Evolutionary conservation across 805 yeast species (phyloP).

Genomic region (Brettanomyces anomalus): DNA sequence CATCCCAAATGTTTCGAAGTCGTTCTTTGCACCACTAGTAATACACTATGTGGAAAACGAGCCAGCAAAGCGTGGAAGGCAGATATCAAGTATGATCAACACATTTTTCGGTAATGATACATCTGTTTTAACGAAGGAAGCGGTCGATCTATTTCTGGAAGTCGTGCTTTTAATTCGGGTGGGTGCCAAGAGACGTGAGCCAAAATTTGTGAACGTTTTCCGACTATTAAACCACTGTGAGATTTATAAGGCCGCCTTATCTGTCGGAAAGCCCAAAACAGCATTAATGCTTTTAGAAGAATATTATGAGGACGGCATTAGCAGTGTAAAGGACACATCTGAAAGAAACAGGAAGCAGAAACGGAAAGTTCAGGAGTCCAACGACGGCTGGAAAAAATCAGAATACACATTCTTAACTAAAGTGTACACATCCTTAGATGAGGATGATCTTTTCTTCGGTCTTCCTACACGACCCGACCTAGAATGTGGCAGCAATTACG

Average conservation of each 20-base stretch:
- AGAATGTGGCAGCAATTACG: constrained; percentile 37
- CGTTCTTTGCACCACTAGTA: constrained; percentile 22
- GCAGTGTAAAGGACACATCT: no score
- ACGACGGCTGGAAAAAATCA: neutral
- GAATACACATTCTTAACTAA: constrained; percentile 13
- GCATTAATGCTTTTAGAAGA: constrained; percentile 44
- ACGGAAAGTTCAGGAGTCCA: no score
- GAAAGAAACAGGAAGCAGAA: no score
- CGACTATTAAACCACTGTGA: constrained; percentile 20
- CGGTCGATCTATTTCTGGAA: constrained; percentile 20
- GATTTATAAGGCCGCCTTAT: constrained; percentile 26
- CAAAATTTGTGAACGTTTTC: constrained; percentile 24
- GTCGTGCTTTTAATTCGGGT: constrained; percentile 29
- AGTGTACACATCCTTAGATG: constrained; percentile 48
- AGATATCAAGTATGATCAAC: constrained; percentile 13
- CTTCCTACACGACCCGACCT: constrained; percentile 51
- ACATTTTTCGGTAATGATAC: constrained; percentile 15
- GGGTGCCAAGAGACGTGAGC: constrained; percentile 26
- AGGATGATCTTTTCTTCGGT: constrained; percentile 57
- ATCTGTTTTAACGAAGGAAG: constrained; percentile 4
- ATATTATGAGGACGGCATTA: constrained; percentile 13
- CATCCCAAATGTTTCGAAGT: constrained; percentile 19
- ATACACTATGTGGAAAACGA: constrained; percentile 18
- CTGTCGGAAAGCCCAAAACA: constrained; percentile 29
- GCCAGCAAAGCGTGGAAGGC: constrained; percentile 10